Base-by-base conservation (phyloP, 1,139 yeast species). In the Magnusiomyces suaveolens region DNA sequence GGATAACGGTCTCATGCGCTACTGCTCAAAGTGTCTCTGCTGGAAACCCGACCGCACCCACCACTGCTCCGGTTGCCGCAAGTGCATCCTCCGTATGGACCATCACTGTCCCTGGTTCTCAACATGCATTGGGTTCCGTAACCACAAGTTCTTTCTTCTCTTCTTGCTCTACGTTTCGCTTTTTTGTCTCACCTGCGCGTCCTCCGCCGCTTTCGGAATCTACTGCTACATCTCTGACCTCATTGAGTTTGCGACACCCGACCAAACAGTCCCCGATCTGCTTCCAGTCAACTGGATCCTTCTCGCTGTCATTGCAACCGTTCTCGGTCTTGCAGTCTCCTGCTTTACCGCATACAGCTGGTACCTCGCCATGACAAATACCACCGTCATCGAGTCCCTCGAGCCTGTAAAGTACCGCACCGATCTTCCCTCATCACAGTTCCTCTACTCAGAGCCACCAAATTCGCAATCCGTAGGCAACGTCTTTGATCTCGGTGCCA, bases 41-140 rank as follows among this genome's bases (percentile, higher is more conserved):
- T 89, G 95, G 94, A 92, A 92, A 66, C 98, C 98, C 0, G 97
- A 92, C 66, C 72, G 98, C 55, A 63, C 75, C 1, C 76, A 73
- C 54, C 76, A 73, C 56, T 73, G 76, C 62, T 60, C 71, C 23
- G 59, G 67, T 24, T 73, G 76, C 58, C 62, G 67, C 38, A 56
- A 58, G 41, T 73, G 76, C 56, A 61, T 70, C 14, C 60, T 73
- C 48, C 62, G 70, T 43, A 73, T 73, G 76, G 79, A 87, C 56
- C 98, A 92, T 66, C 97, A 92, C 68, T 92, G 98, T 67, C 97
- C 98, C 0, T 92, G 98, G 98, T 89, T 92, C 66, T 82, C 95
- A 3, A 75, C 81, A 14, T 92, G 98, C 67, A 80, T 94, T 55
- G 98, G 98, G 0, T 84, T 78, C 69, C 72, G 72, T 50, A 90